Evolutionary conservation across 176 grass and related monocot genomes (phyloP), one percentile per base, ranked within the genome.

Genomic region (Oryza coarctata): DNA sequence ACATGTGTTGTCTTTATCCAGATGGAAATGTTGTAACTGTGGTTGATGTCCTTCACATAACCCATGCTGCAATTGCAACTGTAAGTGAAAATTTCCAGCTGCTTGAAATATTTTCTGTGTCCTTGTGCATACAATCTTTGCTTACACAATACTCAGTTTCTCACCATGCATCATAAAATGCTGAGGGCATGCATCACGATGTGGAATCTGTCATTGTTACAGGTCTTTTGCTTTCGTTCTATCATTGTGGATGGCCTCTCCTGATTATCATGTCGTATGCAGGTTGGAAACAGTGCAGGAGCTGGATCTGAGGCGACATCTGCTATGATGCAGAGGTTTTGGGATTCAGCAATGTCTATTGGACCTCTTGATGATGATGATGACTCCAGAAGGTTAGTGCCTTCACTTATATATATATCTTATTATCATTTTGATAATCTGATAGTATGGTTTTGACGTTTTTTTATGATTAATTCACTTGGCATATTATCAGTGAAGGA

Each of bases 281-380:
- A 99, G 96, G 93, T 86, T 12, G 93, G 91, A 85, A 92, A 86
- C 52, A 88, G 69, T 44, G 84, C 71, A 39, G 91, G 73, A 70
- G 29, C 82, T 34, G 87, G 77, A 74, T 88, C 87, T 25, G 89
- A 99, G 71, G 80, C 71, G 2, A 70, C 88, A 45, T 88, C 89
- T 75, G 70, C 96, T 22, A 94, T 95, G 93, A 94, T 99, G 96
- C 96, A 95, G 49, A 95, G 89, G 77, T 99, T 99, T 79, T 99
- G 91, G 96, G 96, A 99, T 90, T 95, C 96, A 57, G 91, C 93
- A 62, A 93, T 99, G 89, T 88, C 90, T 77, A 89, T 95, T 83
- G 91, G 91, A 80, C 93, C 93, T 73, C 71, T 94, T 49, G 93
- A 99, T 85, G 91, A 95, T 22, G 93, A 99, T 5, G 85, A 85